phyloP scores from a whole-genome alignment of 306 rosid genomes.

The Quercus mongolica region DNA sequence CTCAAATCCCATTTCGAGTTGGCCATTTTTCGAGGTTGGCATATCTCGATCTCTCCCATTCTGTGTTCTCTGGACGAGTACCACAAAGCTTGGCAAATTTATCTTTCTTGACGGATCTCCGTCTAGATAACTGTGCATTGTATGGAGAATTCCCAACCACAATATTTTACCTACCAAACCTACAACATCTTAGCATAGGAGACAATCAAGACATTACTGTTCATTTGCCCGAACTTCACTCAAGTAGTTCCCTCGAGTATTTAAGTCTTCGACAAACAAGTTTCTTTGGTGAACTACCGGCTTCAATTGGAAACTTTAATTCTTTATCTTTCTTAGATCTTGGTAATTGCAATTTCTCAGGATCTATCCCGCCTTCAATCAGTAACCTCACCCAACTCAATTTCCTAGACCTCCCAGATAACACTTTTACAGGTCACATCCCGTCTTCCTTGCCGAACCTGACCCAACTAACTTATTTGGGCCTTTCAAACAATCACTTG shows the following conservation, averaged over 20 bases:
- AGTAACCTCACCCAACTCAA: conserved; percentile 5
- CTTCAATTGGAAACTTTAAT: neutral
- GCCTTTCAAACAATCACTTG: conserved; percentile 15
- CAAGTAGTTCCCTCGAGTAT: neutral
- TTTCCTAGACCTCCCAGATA: neutral
- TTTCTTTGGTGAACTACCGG: conserved; percentile 29
- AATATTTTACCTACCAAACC: conserved; percentile 30
- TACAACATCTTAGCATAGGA: neutral
- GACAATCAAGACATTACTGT: conserved; percentile 19
- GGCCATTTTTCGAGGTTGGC: no score
- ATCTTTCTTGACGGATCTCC: conserved; percentile 6
- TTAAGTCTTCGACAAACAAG: neutral
- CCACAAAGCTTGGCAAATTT: neutral
- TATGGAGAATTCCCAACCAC: conserved; percentile 24
- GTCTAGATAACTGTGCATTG: neutral
- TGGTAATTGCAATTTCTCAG: neutral
- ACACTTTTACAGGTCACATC: neutral
- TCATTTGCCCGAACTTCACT: conserved; percentile 29
- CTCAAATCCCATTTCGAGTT: no score
- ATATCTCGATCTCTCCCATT: no score
- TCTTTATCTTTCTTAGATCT: neutral
- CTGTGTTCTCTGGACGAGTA: no score
- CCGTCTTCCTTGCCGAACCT: conserved; percentile 17
- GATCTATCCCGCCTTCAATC: conserved; percentile 30
- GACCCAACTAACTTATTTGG: neutral